Evolutionary conservation across 768 basidiomycete species (phyloP).

Genomic region (Xerocomellus dryophilus): DNA sequence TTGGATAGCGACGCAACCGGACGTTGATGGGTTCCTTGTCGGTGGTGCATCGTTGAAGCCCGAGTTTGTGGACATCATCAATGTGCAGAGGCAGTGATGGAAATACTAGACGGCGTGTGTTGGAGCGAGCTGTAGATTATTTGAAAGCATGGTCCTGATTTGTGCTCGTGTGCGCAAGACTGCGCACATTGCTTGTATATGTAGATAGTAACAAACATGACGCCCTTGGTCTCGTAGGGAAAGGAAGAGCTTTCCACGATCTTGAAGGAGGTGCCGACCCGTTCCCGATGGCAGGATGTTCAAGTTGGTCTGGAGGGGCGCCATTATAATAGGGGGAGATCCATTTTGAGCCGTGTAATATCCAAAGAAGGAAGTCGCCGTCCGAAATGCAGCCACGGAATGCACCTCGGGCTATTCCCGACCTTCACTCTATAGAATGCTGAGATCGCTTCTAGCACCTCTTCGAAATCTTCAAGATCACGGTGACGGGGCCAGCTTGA

Average conservation of each 20-base stretch:
- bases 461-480: constrained; percentile 54
- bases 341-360: too few relatives aligned
- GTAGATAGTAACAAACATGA: too few relatives aligned
- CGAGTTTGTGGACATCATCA: constrained; percentile 92
- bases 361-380: neutral
- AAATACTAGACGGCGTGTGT: neutral
- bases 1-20: constrained; percentile 60
- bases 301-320: too few relatives aligned
- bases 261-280: too few relatives aligned
- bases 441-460: constrained; percentile 58
- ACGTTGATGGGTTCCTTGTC: constrained; percentile 97
- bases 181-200: too few relatives aligned
- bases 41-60: constrained; percentile 98
- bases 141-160: neutral
- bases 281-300: too few relatives aligned
- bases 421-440: constrained; percentile 37
- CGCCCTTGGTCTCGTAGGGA: too few relatives aligned
- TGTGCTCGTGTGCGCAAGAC: too few relatives aligned
- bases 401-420: neutral
- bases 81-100: constrained; percentile 44
- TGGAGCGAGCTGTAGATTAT: neutral
- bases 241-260: too few relatives aligned
- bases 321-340: too few relatives aligned
- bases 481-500: constrained; percentile 23
- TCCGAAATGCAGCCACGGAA: too few relatives aligned